phyloP scores from a whole-genome alignment of 208 protist species.

The Trypanosoma scelopori region DNA sequence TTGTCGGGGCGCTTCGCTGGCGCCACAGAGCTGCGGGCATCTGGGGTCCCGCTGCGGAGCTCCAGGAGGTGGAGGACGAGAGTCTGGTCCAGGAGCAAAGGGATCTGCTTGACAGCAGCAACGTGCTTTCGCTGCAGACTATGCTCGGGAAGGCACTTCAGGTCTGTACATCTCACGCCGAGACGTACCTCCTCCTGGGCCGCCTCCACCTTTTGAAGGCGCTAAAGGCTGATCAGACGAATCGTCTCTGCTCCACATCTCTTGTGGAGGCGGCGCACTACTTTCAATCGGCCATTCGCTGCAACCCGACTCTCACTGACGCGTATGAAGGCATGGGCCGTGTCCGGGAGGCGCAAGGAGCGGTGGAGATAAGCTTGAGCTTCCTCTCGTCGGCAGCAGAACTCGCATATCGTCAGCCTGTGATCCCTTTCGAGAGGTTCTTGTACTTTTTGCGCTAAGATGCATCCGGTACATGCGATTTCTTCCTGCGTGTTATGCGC shows the following conservation, averaged over 20 bases:
- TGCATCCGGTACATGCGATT: too few relatives aligned
- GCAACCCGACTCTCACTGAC: constrained; percentile 29
- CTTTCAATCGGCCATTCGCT: constrained; percentile 53
- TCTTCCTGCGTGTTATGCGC: not conserved
- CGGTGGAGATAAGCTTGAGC: constrained; percentile 48
- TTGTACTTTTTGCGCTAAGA: constrained; percentile 45
- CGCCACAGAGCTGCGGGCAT: not conserved
- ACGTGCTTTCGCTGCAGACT: constrained; percentile 32
- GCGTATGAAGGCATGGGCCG: constrained; percentile 62
- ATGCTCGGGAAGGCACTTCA: constrained; percentile 48
- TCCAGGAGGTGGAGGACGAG: constrained; percentile 23
- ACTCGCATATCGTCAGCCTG: constrained; percentile 41
- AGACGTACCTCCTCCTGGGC: constrained; percentile 56
- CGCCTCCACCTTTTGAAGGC: constrained; percentile 51
- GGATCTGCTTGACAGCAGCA: constrained; percentile 8
- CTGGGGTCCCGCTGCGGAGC: constrained; percentile 11
- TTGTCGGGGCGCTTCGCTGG: constrained; percentile 2
- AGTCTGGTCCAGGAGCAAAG: constrained; percentile 15
- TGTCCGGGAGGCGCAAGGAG: constrained; percentile 63
- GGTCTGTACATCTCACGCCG: constrained; percentile 42
- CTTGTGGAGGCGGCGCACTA: constrained; percentile 55
- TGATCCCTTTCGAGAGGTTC: constrained; percentile 65
- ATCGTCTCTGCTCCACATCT: constrained; percentile 29
- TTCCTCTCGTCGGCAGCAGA: constrained; percentile 65
- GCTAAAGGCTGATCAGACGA: constrained; percentile 34